phyloP scores from a whole-genome alignment of 257 asterid genomes.

The Nicotiana tabacum region DNA sequence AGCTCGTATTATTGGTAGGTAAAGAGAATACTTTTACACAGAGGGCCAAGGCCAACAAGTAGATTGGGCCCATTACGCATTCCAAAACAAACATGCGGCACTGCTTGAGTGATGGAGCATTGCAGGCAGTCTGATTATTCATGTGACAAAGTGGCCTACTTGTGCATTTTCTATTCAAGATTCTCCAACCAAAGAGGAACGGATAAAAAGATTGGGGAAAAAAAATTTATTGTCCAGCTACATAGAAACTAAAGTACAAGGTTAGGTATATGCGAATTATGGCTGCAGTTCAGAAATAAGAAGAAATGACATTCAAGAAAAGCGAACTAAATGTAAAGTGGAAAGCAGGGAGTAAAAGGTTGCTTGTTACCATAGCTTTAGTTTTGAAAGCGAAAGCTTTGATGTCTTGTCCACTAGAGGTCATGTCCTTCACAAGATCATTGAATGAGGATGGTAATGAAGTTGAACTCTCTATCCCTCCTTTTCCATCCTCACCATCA shows the following conservation, averaged over 20 bases:
- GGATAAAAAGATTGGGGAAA: neutral
- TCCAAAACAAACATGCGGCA: constrained; percentile 1
- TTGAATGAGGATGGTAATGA: constrained; percentile 46
- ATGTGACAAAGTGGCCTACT: constrained; percentile 2
- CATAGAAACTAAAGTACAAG: neutral
- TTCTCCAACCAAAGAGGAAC: neutral
- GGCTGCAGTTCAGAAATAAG: constrained; percentile 2
- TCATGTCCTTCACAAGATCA: constrained; percentile 73
- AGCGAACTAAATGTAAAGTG: neutral
- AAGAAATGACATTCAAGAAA: constrained; percentile 11
- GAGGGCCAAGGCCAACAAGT: neutral
- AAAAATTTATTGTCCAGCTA: neutral
- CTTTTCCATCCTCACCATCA: constrained; percentile 30
- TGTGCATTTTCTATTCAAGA: constrained; percentile 8
- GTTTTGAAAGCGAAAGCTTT: constrained; percentile 73
- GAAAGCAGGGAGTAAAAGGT: neutral
- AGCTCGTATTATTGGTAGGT: neutral
- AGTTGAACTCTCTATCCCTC: constrained; percentile 27
- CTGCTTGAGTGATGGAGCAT: neutral
- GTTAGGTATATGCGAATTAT: neutral
- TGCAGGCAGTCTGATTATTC: neutral
- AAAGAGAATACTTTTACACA: neutral
- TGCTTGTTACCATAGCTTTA: constrained; percentile 55
- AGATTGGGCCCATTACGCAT: constrained; percentile 4
- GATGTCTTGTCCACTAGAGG: constrained; percentile 61